phyloP scores from a whole-genome alignment of 192 early-diverging fungal species.

The Podila verticillata region DNA sequence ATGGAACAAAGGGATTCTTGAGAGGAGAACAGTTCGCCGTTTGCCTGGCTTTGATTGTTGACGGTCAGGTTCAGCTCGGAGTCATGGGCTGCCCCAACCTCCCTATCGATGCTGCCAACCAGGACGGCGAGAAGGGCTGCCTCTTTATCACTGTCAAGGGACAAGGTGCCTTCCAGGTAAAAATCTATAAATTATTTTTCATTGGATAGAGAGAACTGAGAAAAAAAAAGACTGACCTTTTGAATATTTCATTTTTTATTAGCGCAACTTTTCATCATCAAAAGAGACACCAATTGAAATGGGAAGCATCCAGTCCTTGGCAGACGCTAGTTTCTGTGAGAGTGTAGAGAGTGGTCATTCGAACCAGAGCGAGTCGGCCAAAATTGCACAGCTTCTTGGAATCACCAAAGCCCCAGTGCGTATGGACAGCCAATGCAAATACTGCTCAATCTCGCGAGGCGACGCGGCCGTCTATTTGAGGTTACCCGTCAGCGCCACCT shows the following conservation, averaged over 20 bases:
- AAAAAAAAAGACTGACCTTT: background rate
- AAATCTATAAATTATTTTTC: background rate
- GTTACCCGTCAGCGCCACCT: slow-evolving; percentile 78
- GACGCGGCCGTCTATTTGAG: slow-evolving; percentile 95
- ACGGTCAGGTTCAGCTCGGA: slow-evolving; percentile 89
- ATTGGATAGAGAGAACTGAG: background rate
- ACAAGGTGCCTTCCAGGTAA: slow-evolving; percentile 91
- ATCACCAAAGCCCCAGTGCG: slow-evolving; percentile 83
- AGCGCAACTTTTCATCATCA: slow-evolving; percentile 66
- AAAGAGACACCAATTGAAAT: slow-evolving; percentile 75
- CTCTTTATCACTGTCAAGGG: slow-evolving; percentile 89
- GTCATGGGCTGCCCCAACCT: slow-evolving; percentile 91
- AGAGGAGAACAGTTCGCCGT: slow-evolving; percentile 98
- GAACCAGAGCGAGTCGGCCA: slow-evolving; percentile 80
- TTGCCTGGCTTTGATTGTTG: slow-evolving; percentile 89
- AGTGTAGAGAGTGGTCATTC: slow-evolving; percentile 94
- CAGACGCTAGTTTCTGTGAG: slow-evolving; percentile 89
- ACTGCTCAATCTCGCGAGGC: slow-evolving; percentile 89
- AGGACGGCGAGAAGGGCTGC: slow-evolving; percentile 77
- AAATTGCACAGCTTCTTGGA: slow-evolving; percentile 82
- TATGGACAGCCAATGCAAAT: slow-evolving; percentile 99
- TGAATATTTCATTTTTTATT: background rate
- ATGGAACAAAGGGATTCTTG: slow-evolving; percentile 99
- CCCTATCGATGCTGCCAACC: slow-evolving; percentile 66
- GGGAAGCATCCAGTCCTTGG: slow-evolving; percentile 57